Conservation (phyloP, 176 grass and related monocot species). For the Musa itinerans region DNA sequence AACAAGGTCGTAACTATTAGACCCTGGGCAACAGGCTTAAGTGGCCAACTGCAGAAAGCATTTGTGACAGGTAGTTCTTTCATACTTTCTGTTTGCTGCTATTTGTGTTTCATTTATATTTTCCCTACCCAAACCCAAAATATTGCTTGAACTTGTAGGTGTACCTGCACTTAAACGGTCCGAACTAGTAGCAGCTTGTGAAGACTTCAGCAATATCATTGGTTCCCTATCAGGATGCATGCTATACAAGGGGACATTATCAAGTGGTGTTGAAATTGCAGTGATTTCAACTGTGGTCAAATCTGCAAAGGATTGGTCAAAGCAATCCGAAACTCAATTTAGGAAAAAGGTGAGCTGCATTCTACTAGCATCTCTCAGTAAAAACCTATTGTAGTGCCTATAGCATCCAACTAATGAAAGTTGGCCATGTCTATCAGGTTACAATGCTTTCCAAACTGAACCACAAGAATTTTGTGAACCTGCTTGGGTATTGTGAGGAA, state of each 20-base stretch:
- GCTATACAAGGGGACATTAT: constrained; percentile 86
- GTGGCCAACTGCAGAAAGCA: constrained; percentile 80
- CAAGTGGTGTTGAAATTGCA: constrained; percentile 78
- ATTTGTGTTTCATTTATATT: background rate
- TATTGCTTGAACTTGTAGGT: constrained; percentile 32
- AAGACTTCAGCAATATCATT: constrained; percentile 88
- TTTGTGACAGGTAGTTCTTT: constrained; percentile 68
- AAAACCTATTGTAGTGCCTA: background rate
- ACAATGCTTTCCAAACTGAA: constrained; percentile 64
- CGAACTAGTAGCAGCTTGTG: constrained; percentile 72
- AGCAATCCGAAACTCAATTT: constrained; percentile 57
- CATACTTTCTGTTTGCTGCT: constrained; percentile 1
- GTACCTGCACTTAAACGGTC: constrained; percentile 58
- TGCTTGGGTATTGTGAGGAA: constrained; percentile 87
- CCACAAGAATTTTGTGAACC: constrained; percentile 85
- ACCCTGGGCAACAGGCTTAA: constrained; percentile 87
- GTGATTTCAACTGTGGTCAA: constrained; percentile 40
- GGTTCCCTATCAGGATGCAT: constrained; percentile 51
- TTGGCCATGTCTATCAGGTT: constrained; percentile 40
- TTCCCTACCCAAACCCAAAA: constrained; percentile 17
- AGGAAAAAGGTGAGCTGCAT: constrained; percentile 59
- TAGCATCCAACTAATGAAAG: too few relatives aligned
- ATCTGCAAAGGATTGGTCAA: constrained; percentile 63
- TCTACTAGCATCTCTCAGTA: background rate
- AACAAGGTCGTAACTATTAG: constrained; percentile 57